These are phyloP conservation scores for Venturia nashicola DNA, from an alignment of 2,329 filamentous ascomycete species.

Conservation along the genomic window DNA sequence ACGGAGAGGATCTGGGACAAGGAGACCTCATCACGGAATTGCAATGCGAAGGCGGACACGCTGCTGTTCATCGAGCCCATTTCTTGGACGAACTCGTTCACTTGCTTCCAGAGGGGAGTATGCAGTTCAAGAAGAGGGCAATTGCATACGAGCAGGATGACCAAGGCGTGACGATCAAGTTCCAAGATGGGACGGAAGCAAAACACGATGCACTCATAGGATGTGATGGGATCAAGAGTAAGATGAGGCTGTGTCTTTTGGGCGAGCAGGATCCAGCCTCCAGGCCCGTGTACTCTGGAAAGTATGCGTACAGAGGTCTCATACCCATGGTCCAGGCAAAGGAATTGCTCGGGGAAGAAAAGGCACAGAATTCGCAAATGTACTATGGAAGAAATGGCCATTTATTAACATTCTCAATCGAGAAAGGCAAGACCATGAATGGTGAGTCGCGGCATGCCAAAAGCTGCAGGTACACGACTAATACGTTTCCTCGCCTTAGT, in stretches of 20 bases:
- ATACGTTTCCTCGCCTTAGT: constrained; percentile 15
- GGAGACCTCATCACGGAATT: constrained; percentile 16
- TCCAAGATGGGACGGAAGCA: constrained; percentile 30
- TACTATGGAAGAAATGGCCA: constrained; percentile 43
- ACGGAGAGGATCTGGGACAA: constrained; percentile 20
- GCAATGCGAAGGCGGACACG: constrained; percentile 15
- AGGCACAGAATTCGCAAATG: constrained; percentile 34
- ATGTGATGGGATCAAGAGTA: constrained; percentile 35
- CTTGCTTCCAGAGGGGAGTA: constrained; percentile 30
- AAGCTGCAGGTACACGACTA: too few species aligned
- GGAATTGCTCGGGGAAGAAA: constrained; percentile 35
- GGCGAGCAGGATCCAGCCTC: constrained; percentile 33
- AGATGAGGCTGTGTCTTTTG: constrained; percentile 39
- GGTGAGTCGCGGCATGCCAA: constrained; percentile 15
- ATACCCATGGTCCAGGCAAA: constrained; percentile 45
- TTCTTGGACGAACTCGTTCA: constrained; percentile 38
- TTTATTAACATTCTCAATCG: constrained; percentile 49
- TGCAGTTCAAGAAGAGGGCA: constrained; percentile 29
- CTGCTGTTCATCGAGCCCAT: constrained; percentile 33
- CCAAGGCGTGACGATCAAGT: constrained; percentile 23
- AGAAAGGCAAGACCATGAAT: constrained; percentile 45
- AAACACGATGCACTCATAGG: constrained; percentile 33
- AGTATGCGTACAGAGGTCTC: constrained; percentile 50
- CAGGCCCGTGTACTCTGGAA: constrained; percentile 40
- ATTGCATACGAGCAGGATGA: constrained; percentile 16